Evolutionary conservation across 805 yeast genomes (phyloP).

Genomic region (Kodamaea fukazawae): DNA sequence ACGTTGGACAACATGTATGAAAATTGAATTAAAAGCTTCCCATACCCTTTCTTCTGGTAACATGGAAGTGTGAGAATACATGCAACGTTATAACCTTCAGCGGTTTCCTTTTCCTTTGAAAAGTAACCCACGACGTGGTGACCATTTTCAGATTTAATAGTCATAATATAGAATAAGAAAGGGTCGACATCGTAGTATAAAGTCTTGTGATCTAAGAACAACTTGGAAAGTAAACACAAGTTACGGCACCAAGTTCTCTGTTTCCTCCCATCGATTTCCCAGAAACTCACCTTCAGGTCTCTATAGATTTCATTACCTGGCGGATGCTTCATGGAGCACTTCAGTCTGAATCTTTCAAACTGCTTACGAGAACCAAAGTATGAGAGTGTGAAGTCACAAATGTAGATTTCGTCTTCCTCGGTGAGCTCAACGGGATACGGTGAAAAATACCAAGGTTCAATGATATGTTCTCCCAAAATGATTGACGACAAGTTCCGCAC

Average conservation of each 20-base stretch:
- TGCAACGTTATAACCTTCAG: conserved; percentile 93
- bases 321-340: conserved; percentile 89
- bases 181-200: conserved; percentile 98
- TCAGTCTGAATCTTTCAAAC: conserved; percentile 85
- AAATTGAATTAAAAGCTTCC: conserved; percentile 86
- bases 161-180: conserved; percentile 93
- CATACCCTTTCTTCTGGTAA: conserved; percentile 93
- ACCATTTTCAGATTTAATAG: conserved; percentile 81
- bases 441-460: conserved; percentile 98
- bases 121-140: conserved; percentile 96
- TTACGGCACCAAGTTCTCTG: conserved; percentile 98
- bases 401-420: conserved; percentile 84
- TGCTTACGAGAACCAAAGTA: conserved; percentile 88
- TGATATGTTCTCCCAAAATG: conserved; percentile 83
- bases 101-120: conserved; percentile 94
- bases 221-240: conserved; percentile 81
- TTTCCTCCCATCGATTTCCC: conserved; percentile 95
- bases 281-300: conserved; percentile 88
- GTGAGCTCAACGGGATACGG: conserved; percentile 96
- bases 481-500: conserved; percentile 80
- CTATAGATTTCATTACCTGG: conserved; percentile 98
- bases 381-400: conserved; percentile 86
- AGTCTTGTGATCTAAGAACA: conserved; percentile 94
- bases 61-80: conserved; percentile 96
- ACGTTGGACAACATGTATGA: conserved; percentile 86